phyloP scores from a whole-genome alignment of 2,329 filamentous ascomycete species.

The Pseudonectria buxi region DNA sequence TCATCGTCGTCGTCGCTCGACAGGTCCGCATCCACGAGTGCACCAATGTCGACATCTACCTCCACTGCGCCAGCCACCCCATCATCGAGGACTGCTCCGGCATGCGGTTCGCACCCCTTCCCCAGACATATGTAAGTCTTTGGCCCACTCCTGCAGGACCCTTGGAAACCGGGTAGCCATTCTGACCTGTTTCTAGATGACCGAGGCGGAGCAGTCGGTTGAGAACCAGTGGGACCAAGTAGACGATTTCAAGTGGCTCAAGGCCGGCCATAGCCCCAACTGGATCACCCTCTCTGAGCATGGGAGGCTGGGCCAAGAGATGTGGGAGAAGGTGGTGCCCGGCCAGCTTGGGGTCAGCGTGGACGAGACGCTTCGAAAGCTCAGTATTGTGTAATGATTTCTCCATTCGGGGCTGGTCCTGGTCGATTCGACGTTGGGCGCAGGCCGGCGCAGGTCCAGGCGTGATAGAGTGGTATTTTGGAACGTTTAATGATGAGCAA shows the following conservation, averaged over 20 bases:
- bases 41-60: conserved; percentile 71
- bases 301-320: conserved; percentile 50
- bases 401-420: conserved; percentile 1
- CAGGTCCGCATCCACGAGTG: conserved; percentile 94
- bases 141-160: neutral
- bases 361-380: conserved; percentile 56
- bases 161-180: neutral
- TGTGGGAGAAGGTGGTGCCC: conserved; percentile 64
- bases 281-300: conserved; percentile 65
- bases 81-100: conserved; percentile 86
- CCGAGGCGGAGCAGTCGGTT: conserved; percentile 22
- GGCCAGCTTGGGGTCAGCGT: conserved; percentile 56
- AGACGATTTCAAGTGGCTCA: conserved; percentile 97
- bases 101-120: conserved; percentile 74
- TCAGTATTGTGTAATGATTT: conserved; percentile 32
- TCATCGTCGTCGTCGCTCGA: conserved; percentile 72
- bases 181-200: conserved; percentile 15
- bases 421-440: neutral
- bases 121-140: conserved; percentile 56
- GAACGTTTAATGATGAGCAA: neutral
- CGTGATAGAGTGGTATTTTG: too few relatives aligned
- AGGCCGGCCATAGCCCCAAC: conserved; percentile 77
- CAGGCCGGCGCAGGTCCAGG: too few relatives aligned
- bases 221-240: conserved; percentile 81
- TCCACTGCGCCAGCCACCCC: conserved; percentile 73